Conservation (phyloP, 805 yeast species). For the Candida mattraensis region DNA sequence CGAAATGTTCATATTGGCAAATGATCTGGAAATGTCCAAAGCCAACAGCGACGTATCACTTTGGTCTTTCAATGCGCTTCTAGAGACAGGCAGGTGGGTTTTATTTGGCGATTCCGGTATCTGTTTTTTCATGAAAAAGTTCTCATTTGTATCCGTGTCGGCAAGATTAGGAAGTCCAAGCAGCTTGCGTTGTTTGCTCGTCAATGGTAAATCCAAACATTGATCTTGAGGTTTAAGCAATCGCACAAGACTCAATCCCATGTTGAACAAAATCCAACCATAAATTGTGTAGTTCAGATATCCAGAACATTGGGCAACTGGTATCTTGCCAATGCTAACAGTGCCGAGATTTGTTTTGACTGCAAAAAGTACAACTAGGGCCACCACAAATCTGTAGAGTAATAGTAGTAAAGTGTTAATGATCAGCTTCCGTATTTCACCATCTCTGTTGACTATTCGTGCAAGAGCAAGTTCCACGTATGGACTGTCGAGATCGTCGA, state of each 20-base stretch:
- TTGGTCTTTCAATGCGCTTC: constrained; percentile 11
- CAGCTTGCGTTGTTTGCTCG: constrained; percentile 43
- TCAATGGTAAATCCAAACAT: constrained; percentile 52
- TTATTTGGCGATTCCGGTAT: too few species aligned
- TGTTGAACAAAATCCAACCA: constrained; percentile 29
- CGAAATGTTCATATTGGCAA: constrained; percentile 30
- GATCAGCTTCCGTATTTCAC: constrained; percentile 35
- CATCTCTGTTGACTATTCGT: constrained; percentile 44
- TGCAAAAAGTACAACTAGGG: constrained; percentile 22
- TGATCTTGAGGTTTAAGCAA: constrained; percentile 45
- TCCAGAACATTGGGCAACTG: constrained; percentile 5
- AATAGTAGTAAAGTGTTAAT: constrained; percentile 31
- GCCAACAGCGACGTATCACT: constrained; percentile 22
- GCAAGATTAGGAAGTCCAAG: constrained; percentile 39
- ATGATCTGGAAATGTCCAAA: constrained; percentile 28
- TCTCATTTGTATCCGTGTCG: constrained; percentile 7
- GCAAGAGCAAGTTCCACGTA: constrained; percentile 43
- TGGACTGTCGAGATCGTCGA: constrained; percentile 33
- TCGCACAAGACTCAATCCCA: constrained; percentile 30
- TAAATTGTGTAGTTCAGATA: constrained; percentile 24
- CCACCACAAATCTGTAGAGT: constrained; percentile 30
- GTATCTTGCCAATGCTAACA: background rate
- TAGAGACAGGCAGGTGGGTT: background rate
- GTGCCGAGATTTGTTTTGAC: constrained; percentile 14
- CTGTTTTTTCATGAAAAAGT: constrained; percentile 1